Conservation (phyloP, 1,284 basidiomycete genomes). For the Moniliophthora roreri region DNA sequence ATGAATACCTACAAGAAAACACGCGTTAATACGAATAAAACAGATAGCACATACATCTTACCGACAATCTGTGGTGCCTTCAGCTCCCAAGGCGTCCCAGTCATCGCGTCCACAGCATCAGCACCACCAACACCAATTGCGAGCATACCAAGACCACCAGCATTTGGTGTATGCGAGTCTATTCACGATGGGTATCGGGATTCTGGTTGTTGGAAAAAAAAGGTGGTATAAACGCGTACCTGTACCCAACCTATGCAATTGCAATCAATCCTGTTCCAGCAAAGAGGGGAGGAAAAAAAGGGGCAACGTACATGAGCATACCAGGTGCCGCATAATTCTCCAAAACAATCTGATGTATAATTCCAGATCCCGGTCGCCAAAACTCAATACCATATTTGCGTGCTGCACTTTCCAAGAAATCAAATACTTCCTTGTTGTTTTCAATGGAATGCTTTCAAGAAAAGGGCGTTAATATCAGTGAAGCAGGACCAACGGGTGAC, state of each 20-base stretch:
- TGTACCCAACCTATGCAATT: slow-evolving; percentile 63
- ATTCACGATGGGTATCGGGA: slow-evolving; percentile 18
- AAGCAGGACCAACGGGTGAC: not conserved
- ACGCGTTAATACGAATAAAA: slow-evolving; percentile 5
- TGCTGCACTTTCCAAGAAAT: slow-evolving; percentile 94
- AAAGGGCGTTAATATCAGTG: not conserved
- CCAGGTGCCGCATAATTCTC: slow-evolving; percentile 96
- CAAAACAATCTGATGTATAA: slow-evolving; percentile 98
- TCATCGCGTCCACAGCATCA: slow-evolving; percentile 98
- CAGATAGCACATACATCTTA: slow-evolving; percentile 23
- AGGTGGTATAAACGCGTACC: slow-evolving; percentile 39
- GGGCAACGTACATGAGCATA: slow-evolving; percentile 71
- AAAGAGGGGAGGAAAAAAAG: not conserved
- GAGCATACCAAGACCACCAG: slow-evolving; percentile 95
- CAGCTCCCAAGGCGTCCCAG: slow-evolving; percentile 97
- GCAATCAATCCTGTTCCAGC: not conserved
- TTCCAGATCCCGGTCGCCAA: slow-evolving; percentile 95
- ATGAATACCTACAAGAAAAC: slow-evolving; percentile 57
- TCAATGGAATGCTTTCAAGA: slow-evolving; percentile 72
- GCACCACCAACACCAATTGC: slow-evolving; percentile 99
- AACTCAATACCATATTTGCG: slow-evolving; percentile 95
- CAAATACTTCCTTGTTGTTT: slow-evolving; percentile 96
- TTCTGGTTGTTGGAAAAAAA: slow-evolving; percentile 6
- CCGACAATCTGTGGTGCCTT: slow-evolving; percentile 92
- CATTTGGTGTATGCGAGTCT: slow-evolving; percentile 99